A percentile compares a stretch with the other conserved stretches of the same genome.
Evolutionary conservation across 129 eudicot genomes (phyloP).

Genomic region (Artemisia annua): DNA sequence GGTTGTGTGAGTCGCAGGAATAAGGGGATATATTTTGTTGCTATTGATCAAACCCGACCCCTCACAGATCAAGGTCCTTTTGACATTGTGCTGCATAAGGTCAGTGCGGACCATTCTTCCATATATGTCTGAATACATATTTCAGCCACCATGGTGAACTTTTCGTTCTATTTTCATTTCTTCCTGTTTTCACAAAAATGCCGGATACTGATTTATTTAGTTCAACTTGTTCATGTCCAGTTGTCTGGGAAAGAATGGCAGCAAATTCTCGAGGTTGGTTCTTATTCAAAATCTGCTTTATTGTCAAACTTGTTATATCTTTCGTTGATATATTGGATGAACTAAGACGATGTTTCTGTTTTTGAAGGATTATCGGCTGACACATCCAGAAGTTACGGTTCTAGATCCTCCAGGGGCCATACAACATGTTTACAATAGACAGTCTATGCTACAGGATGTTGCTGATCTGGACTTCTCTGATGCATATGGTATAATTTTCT

Average conservation of each 20-base stretch:
- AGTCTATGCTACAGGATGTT: constrained; percentile 93
- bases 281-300: not conserved
- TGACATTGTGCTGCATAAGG: constrained; percentile 91
- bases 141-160: constrained; percentile 37
- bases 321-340: not conserved
- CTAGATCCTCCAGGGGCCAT: constrained; percentile 97
- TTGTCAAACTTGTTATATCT: no score
- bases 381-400: constrained; percentile 92
- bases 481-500: constrained; percentile 52
- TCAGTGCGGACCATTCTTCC: constrained; percentile 43
- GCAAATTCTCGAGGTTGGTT: constrained; percentile 82
- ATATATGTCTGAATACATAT: constrained; percentile 36
- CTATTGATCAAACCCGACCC: constrained; percentile 80
- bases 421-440: constrained; percentile 82
- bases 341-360: not conserved
- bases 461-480: constrained; percentile 82
- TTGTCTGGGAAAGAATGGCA: constrained; percentile 88
- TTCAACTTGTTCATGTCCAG: constrained; percentile 40
- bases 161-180: constrained; percentile 16
- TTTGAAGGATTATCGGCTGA: constrained; percentile 69
- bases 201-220: constrained; percentile 8
- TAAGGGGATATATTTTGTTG: constrained; percentile 88
- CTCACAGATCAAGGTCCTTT: constrained; percentile 99
- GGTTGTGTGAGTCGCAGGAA: constrained; percentile 53
- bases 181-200: not conserved